phyloP scores from a whole-genome alignment of 495 filamentous ascomycete genomes.

The Friedmanniomyces simplex region DNA sequence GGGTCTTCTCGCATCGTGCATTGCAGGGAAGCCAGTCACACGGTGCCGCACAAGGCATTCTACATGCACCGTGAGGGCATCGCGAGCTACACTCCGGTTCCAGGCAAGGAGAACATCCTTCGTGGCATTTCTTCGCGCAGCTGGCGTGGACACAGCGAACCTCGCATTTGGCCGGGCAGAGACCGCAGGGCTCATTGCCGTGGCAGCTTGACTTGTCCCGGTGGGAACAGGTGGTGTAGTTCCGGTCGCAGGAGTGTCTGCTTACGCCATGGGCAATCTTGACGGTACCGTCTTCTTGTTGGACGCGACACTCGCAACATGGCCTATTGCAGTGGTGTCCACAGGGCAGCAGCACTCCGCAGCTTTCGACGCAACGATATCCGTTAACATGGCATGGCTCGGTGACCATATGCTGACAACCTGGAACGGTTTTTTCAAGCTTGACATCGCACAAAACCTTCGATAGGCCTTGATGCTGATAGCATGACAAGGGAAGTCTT shows the following conservation, averaged over 20 bases:
- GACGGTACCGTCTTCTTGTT: conserved; percentile 23
- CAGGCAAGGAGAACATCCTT: conserved; percentile 58
- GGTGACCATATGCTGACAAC: conserved; percentile 45
- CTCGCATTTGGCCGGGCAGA: no score
- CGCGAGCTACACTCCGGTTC: conserved; percentile 43
- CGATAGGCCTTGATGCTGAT: conserved; percentile 34
- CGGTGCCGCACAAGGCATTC: conserved; percentile 55
- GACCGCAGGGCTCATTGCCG: no score
- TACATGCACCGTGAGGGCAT: conserved; percentile 46
- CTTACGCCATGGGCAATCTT: conserved; percentile 34
- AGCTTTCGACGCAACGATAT: conserved; percentile 41
- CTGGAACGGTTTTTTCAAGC: conserved; percentile 38
- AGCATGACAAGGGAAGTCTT: no score
- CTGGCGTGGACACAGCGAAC: conserved; percentile 51
- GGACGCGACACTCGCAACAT: conserved; percentile 42
- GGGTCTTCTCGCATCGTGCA: conserved; percentile 43
- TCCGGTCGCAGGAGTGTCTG: conserved; percentile 44
- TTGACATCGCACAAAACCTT: conserved; percentile 26
- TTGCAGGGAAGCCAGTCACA: conserved; percentile 58
- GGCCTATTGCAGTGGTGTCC: conserved; percentile 48
- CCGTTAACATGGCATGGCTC: conserved; percentile 41
- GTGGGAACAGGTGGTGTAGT: no score
- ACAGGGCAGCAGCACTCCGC: conserved; percentile 41
- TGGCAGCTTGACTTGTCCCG: no score
- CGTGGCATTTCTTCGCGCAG: conserved; percentile 48